Base-by-base conservation (phyloP, 495 filamentous ascomycete genomes). In the Melanomma pulvis-pyrius region DNA sequence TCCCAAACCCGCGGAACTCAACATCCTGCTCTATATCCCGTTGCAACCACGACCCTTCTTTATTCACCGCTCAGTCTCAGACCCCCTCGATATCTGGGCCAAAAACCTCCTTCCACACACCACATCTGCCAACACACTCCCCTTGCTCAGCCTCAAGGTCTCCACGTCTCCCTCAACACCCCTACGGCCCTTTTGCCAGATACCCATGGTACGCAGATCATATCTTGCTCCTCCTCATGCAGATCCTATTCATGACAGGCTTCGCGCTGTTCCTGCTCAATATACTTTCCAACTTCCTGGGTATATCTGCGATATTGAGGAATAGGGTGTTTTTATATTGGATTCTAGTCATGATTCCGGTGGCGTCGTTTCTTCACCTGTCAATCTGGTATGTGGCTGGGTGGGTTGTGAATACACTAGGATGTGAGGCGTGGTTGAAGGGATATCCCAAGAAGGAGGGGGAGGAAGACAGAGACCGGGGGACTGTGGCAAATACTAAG, bases 251-350 rank as follows among this genome's bases (percentile, higher is more conserved):
- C 8, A 28, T 61, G n/a, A 62, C 17, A 1, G 44, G 22, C 25
- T 70, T 70, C 50, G 29, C 34, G 8, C 58, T 65, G 1, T 65
- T 26, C 32, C 57, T 70, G 2, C 60, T 61, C 9, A 49, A 56
- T 41, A 22, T 15, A 8, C 19, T 61, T 12, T 29, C 28, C 47
- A 41, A 53, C 25, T 61, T 70, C 62, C 55, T 70, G 1, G 61
- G 67, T 50, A 29, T 70, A 22, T 39, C 48, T 0, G 24, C 34
- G 41, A 50, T 70, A 22, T 28, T 70, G 9, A 56, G 62, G 21
- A 56, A 54, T 24, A 50, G 61, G 22, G 26, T 70, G n/a, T 70
- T 70, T 36, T 21, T 70, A 8, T 53, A 52, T n/a, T 65, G 48
- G 57, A 52, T 61, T 7, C 56, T 65, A 13, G 50, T 12, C 17